Percentiles rank a stretch among this genome's conserved stretches.
These are phyloP conservation scores for Termitomyces sp. DNA, from an alignment of 768 basidiomycete genomes.

Conservation along the genomic window DNA sequence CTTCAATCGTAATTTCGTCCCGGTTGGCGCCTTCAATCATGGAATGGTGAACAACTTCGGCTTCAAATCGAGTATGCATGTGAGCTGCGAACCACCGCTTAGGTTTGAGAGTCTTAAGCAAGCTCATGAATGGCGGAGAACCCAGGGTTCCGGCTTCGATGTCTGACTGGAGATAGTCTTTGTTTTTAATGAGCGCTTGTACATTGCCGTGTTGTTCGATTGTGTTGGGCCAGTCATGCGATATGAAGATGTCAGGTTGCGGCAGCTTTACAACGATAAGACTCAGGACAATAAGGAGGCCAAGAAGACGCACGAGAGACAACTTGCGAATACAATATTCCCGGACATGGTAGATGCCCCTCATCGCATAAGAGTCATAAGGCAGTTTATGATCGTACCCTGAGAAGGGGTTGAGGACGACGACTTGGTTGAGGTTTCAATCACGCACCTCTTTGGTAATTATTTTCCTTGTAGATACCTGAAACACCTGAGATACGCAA, in stretches of 20 bases:
- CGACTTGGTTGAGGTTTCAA: conserved; percentile 7
- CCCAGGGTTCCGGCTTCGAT: conserved; percentile 68
- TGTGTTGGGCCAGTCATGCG: conserved; percentile 93
- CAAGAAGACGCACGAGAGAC: conserved; percentile 52
- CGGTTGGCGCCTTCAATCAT: conserved; percentile 12
- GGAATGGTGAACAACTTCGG: conserved; percentile 49
- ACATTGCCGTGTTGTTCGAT: conserved; percentile 84
- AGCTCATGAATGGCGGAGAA: conserved; percentile 80
- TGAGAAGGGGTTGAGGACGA: conserved; percentile 22
- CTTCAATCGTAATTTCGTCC: conserved; percentile 42
- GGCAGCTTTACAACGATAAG: conserved; percentile 4
- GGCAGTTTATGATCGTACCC: conserved; percentile 84
- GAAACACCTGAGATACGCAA: conserved; percentile 92
- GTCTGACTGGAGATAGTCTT: conserved; percentile 75
- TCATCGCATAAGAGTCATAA: conserved; percentile 66
- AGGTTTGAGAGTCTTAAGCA: conserved; percentile 72
- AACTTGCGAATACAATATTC: conserved; percentile 81
- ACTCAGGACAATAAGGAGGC: neutral
- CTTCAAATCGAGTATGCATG: conserved; percentile 85
- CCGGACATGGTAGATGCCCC: conserved; percentile 89
- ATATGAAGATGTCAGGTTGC: conserved; percentile 54
- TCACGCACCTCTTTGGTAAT: conserved; percentile 63
- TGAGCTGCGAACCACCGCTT: conserved; percentile 94
- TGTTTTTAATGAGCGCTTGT: conserved; percentile 60
- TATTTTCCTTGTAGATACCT: conserved; percentile 82